Conservation (phyloP, 2,329 filamentous ascomycete genomes). For the Clonostachys sp. region DNA sequence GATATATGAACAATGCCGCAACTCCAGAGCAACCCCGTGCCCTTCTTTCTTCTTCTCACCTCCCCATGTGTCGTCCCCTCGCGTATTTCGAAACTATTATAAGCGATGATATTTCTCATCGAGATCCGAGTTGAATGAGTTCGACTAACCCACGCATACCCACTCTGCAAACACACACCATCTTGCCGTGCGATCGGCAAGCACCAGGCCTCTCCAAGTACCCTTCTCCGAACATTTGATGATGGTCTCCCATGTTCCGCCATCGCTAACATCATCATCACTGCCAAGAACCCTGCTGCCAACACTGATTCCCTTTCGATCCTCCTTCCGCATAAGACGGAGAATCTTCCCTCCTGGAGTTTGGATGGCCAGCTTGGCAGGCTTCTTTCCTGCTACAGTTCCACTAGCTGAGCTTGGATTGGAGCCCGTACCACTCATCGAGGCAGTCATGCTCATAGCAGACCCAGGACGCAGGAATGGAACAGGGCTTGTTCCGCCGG, state of each 20-base stretch:
- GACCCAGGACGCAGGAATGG: slow-evolving; percentile 59
- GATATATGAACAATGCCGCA: too few relatives aligned
- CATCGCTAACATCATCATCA: slow-evolving; percentile 60
- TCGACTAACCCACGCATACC: slow-evolving; percentile 43
- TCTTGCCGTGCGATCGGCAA: slow-evolving; percentile 76
- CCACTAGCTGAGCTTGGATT: slow-evolving; percentile 50
- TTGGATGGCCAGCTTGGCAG: slow-evolving; percentile 93
- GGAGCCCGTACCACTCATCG: slow-evolving; percentile 45
- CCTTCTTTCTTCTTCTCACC: neutral
- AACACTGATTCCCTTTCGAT: slow-evolving; percentile 50
- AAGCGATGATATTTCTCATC: too few relatives aligned
- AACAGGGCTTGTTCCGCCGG: slow-evolving; percentile 48
- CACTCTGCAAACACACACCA: slow-evolving; percentile 95
- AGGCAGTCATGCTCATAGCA: slow-evolving; percentile 60
- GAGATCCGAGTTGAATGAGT: too few relatives aligned
- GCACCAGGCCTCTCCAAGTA: slow-evolving; percentile 74
- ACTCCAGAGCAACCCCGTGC: too few relatives aligned
- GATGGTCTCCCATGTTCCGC: slow-evolving; percentile 81
- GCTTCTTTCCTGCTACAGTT: slow-evolving; percentile 64
- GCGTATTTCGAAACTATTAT: too few relatives aligned
- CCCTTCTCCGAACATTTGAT: slow-evolving; percentile 85
- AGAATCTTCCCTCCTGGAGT: slow-evolving; percentile 93
- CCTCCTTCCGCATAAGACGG: slow-evolving; percentile 76
- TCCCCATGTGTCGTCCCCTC: too few relatives aligned
- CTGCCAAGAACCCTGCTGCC: slow-evolving; percentile 31